Conservation (phyloP, 163 green algal species). For the Scenedesmus sp. region DNA sequence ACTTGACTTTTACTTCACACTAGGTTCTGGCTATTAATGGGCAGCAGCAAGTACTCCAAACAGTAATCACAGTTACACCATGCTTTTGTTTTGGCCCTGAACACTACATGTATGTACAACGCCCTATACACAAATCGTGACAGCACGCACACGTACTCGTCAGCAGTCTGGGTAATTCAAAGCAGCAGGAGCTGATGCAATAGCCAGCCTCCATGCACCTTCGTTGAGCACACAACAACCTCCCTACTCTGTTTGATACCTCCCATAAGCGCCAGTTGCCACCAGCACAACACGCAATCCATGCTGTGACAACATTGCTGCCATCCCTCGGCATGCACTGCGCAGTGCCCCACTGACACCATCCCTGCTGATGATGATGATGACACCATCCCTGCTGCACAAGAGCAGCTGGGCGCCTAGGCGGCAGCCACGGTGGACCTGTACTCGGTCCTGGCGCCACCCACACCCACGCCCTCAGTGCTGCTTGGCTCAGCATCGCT, state of each 20-base stretch:
- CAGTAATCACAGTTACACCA: background rate
- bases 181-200: background rate
- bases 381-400: no score
- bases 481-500: conserved; percentile 76
- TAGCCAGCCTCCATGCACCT: background rate
- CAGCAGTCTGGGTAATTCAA: background rate
- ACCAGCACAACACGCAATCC: background rate
- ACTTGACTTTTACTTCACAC: no score
- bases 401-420: background rate
- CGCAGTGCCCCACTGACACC: background rate
- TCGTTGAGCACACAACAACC: background rate
- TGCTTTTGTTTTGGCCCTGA: background rate
- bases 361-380: no score
- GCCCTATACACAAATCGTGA: background rate
- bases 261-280: background rate
- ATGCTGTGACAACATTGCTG: background rate
- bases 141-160: background rate
- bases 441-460: conserved; percentile 91
- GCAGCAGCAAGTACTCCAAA: no score
- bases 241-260: background rate
- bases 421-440: conserved; percentile 70
- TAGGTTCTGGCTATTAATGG: no score
- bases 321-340: background rate
- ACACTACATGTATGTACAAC: background rate
- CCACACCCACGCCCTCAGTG: conserved; percentile 83